These are phyloP conservation scores for Maudiozyma pseudohumilis DNA, from an alignment of 805 yeast genomes.

Conservation along the genomic window DNA sequence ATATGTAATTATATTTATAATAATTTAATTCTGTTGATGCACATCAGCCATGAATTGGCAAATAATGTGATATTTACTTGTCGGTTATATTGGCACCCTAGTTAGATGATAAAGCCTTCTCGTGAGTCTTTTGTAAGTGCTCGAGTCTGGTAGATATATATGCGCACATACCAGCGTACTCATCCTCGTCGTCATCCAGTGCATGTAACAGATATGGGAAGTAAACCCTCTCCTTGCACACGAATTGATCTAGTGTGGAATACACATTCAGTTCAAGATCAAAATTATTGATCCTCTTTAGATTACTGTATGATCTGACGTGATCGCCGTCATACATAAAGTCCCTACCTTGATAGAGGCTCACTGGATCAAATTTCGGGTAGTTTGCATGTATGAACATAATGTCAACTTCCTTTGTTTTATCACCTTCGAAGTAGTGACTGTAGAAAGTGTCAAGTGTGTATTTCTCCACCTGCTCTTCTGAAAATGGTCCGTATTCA, in stretches of 20 bases:
- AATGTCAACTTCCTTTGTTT: slow-evolving; percentile 12
- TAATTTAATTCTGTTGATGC: too few relatives aligned
- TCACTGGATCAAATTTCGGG: slow-evolving; percentile 33
- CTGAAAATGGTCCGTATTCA: slow-evolving; percentile 3
- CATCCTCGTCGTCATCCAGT: slow-evolving; percentile 9
- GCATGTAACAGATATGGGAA: slow-evolving; percentile 15
- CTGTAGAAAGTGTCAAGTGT: slow-evolving; percentile 5
- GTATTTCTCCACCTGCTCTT: slow-evolving; percentile 1
- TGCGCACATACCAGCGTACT: slow-evolving; percentile 14
- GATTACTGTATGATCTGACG: slow-evolving; percentile 11
- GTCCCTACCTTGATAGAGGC: slow-evolving; percentile 12
- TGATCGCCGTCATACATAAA: slow-evolving; percentile 11
- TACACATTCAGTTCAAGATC: slow-evolving; percentile 19
- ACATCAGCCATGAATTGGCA: background rate
- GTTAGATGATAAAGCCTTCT: slow-evolving; percentile 8
- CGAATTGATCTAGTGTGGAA: slow-evolving; percentile 3
- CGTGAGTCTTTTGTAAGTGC: slow-evolving; percentile 16
- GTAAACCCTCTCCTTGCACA: slow-evolving; percentile 6
- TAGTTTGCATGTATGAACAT: slow-evolving; percentile 33
- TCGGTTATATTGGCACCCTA: background rate
- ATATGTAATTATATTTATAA: background rate
- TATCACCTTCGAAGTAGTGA: slow-evolving; percentile 5
- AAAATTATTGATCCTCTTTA: slow-evolving; percentile 13
- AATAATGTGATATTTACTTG: background rate
- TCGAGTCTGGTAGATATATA: slow-evolving; percentile 16